Base-by-base conservation (phyloP, 2,329 filamentous ascomycete genomes). In the Talaromyces amestolkiae region DNA sequence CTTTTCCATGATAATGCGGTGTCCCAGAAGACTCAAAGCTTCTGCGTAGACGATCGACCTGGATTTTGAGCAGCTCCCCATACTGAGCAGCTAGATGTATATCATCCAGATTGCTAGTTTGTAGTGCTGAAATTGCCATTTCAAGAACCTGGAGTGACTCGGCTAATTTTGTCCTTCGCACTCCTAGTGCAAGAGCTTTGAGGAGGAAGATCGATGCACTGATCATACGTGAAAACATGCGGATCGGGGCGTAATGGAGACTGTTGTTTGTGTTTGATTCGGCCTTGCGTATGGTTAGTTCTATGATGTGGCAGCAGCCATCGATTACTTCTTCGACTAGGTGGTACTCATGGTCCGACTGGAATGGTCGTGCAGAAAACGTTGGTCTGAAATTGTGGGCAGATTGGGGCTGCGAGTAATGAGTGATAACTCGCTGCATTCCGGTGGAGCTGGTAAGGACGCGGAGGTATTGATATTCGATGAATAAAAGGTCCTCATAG, bases 381-480 rank as follows among this genome's bases (percentile, higher is more conserved):
- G 11, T 24, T 3, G 45, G 5, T 24, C 45, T 19, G 22, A 19
- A 22, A 8, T 19, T 82, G 68, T 82, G 73, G 4, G 82, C 73
- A 1, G 27, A 15, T 7, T 58, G 35, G 4, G 54, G 19, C 19
- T 24, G 37, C 27, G 80, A 80, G 22, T 83, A 80, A 65, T 85
- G 84, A 2, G 85, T 82, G 3, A 86, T 80, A 2, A 84, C 84
- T 24, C 59, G 59, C 70, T 86, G 84, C 73, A 86, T 83, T 5
- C 83, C 83, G 7, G 86, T 77, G 63, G 74, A 77, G 64, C 75
- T 78, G 54, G 74, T 78, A 72, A 78, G 81, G 2, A 80, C 78
- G 24, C 77, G 75, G 37, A 80, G 78, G 62, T 80, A 80, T 65
- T 80, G 75, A 66, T 81, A 86, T 66, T 86, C 84, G 24, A 86